A percentile compares a stretch with the other conserved stretches of the same genome.
phyloP scores from a whole-genome alignment of 768 basidiomycete genomes.

The Brasilioporus rufonigricans region DNA sequence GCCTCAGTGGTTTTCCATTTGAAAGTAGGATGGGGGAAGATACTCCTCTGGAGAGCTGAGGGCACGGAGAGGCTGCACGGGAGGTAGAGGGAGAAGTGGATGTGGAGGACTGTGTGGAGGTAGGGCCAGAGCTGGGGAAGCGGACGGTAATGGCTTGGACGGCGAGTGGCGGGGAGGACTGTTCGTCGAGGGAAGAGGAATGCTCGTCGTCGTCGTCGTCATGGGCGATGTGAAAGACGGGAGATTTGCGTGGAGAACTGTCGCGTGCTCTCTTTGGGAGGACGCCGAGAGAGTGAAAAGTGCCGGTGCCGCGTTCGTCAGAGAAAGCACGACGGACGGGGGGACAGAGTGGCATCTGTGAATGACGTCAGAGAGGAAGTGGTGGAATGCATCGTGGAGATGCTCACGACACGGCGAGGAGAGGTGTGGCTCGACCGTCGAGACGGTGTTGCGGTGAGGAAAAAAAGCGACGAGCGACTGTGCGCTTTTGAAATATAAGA shows the following conservation, averaged over 20 bases:
- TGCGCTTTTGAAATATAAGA: constrained; percentile 13
- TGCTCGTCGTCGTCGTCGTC: constrained; percentile 31
- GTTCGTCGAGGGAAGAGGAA: constrained; percentile 21
- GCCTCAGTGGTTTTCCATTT: constrained; percentile 85
- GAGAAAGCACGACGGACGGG: constrained; percentile 31
- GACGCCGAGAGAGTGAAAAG: constrained; percentile 45
- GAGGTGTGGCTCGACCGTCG: no score
- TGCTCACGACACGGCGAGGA: background rate
- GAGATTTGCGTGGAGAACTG: constrained; percentile 3
- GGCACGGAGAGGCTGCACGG: constrained; percentile 3
- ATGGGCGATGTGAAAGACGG: constrained; percentile 19
- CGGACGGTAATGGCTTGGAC: no score
- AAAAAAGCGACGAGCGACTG: background rate
- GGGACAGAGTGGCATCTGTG: constrained; percentile 15
- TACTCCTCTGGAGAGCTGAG: constrained; percentile 32
- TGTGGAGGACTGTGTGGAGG: constrained; percentile 5
- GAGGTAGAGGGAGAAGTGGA: background rate
- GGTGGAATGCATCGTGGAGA: background rate
- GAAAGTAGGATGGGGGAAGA: constrained; percentile 49
- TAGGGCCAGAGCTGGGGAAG: constrained; percentile 41
- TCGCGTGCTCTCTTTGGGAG: constrained; percentile 41
- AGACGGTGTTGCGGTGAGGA: background rate
- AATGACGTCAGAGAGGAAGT: constrained; percentile 8
- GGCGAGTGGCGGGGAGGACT: constrained; percentile 10
- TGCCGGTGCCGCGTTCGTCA: constrained; percentile 33